phyloP scores from a whole-genome alignment of 352 stramenopile species.

The Thalassiosira ordinaria region DNA sequence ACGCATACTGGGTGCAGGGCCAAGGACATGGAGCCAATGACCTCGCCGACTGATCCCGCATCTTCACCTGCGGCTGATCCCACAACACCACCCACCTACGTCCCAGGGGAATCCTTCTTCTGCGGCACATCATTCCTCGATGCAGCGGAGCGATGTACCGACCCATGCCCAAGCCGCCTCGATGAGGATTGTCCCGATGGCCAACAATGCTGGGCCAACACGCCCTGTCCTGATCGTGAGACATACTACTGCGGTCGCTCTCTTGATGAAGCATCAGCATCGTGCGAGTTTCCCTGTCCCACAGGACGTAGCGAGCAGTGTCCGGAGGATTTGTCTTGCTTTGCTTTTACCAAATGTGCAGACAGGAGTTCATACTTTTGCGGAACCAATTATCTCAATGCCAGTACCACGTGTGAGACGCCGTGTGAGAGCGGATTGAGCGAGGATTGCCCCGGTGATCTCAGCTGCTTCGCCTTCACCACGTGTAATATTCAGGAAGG shows the following conservation, averaged over 20 bases:
- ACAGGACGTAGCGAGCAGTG: conserved; percentile 39
- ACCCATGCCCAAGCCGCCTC: conserved; percentile 43
- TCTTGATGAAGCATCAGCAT: conserved; percentile 39
- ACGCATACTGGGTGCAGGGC: conserved; percentile 47
- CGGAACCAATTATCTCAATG: conserved; percentile 56
- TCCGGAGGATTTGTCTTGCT: conserved; percentile 52
- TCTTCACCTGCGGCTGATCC: too few species aligned
- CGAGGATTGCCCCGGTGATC: conserved; percentile 43
- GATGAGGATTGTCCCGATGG: conserved; percentile 46
- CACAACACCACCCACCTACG: conserved; percentile 3
- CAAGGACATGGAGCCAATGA: conserved; percentile 38
- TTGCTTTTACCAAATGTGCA: conserved; percentile 63
- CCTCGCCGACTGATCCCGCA: conserved; percentile 32
- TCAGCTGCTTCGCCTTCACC: conserved; percentile 61
- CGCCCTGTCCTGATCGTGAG: conserved; percentile 45
- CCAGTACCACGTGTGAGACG: conserved; percentile 33
- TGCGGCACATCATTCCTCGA: conserved; percentile 53
- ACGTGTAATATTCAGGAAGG: conserved; percentile 45
- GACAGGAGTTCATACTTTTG: conserved; percentile 59
- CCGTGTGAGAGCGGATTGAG: conserved; percentile 47
- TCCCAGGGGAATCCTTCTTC: conserved; percentile 46
- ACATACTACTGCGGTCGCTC: conserved; percentile 51
- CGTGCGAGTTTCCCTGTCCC: conserved; percentile 47
- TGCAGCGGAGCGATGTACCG: conserved; percentile 41
- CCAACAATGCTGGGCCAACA: conserved; percentile 45